Evolutionary conservation across 2,329 filamentous ascomycete species (phyloP), one percentile per base, ranked within the genome.

Genomic region (Penicillium capsulatum): DNA sequence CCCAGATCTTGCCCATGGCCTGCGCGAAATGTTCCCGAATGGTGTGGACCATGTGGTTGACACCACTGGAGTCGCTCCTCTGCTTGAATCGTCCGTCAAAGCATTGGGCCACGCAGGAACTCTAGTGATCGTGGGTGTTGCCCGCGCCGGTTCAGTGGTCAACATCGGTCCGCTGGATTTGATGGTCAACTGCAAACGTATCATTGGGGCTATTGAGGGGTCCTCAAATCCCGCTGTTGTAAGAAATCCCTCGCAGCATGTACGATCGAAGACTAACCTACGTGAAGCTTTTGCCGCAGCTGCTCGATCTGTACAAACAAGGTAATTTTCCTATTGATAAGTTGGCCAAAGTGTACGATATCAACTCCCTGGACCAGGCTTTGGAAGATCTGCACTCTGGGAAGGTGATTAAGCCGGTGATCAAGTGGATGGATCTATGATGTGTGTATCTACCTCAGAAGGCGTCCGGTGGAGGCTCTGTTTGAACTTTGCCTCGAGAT

Each of bases 251-350:
- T n/a, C n/a, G n/a, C n/a, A n/a, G n/a, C n/a, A n/a, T n/a, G n/a
- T n/a, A n/a, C n/a, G n/a, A n/a, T n/a, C n/a, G n/a, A n/a, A n/a
- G n/a, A n/a, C n/a, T n/a, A n/a, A n/a, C n/a, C n/a, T n/a, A n/a
- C n/a, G n/a, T n/a, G n/a, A n/a, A n/a, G n/a, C n/a, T n/a, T n/a
- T n/a, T n/a, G n/a, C n/a, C n/a, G n/a, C n/a, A n/a, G n/a, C n/a
- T n/a, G n/a, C n/a, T n/a, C n/a, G n/a, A n/a, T 11, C 47, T 62
- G 11, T 61, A 65, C 27, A 51, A 48, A 13, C 41, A 55, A 27
- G 63, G 62, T 2, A 57, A 53, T 17, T 66, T 65, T 34, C 61
- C 61, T 0, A 45, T 66, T 9, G 60, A 65, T 13, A 63, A 50
- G 31, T 45, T 66, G 24, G 58, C 53, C 36, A 55, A 50, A 22